A percentile compares a stretch with the other conserved stretches of the same genome.
Conservation (phyloP, 306 rosid genomes). For the Castanea mollissima region DNA sequence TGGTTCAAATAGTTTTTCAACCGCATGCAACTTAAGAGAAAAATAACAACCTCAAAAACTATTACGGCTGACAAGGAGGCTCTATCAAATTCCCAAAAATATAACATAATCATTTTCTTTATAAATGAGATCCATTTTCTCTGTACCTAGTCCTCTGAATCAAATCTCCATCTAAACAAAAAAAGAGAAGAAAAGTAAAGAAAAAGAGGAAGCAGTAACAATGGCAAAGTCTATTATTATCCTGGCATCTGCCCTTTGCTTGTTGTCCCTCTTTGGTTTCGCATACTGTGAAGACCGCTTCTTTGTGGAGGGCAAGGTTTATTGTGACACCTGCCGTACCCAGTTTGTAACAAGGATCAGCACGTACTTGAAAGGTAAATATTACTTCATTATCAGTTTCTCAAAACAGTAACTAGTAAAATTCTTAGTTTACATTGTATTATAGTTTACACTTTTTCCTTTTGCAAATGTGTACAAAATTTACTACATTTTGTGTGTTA, state of each 20-base stretch:
- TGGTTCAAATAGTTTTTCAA: constrained; percentile 14
- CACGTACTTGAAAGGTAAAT: constrained; percentile 38
- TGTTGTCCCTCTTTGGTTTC: constrained; percentile 38
- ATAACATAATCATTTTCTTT: not conserved
- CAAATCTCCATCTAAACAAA: not conserved
- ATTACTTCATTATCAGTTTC: too few species aligned
- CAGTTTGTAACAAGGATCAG: constrained; percentile 56
- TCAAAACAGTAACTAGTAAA: too few species aligned
- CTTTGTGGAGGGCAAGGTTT: constrained; percentile 61
- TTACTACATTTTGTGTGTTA: too few species aligned
- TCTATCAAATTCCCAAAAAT: constrained; percentile 9
- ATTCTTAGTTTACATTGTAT: too few species aligned
- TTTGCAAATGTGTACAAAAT: too few species aligned
- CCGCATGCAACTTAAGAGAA: constrained; percentile 2
- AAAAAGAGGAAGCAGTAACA: not conserved
- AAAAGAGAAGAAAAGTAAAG: too few species aligned
- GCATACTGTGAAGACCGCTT: constrained; percentile 1
- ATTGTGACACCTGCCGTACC: constrained; percentile 80
- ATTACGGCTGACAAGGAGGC: constrained; percentile 10
- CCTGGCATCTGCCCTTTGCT: constrained; percentile 50
- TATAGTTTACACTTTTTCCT: too few species aligned
- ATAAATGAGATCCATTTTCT: not conserved
- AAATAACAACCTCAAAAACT: constrained; percentile 23
- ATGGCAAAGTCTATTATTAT: constrained; percentile 53
- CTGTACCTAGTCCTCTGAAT: not conserved